Evolutionary conservation across 805 yeast genomes (phyloP), one percentile per base, ranked within the genome.

Genomic region (Yamadazyma sp.): DNA sequence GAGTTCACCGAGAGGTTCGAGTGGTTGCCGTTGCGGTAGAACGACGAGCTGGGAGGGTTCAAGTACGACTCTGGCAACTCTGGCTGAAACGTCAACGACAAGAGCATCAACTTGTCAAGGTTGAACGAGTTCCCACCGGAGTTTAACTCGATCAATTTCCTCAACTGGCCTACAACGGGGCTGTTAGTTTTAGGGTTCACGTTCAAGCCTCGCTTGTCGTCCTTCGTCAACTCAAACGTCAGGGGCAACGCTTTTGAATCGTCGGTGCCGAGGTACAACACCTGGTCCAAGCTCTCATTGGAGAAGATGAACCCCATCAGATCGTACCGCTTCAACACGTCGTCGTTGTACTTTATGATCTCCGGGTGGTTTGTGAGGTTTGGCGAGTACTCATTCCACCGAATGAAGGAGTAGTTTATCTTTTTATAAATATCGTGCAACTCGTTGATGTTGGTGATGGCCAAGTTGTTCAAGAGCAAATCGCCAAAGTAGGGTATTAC

Each of bases 401-500:
- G 78, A 39, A 73, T 77, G 52, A 88, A 80, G 0, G 95, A 83
- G 37, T 81, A 79, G 41, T 77, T 72, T 3, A 89, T 78, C 34
- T 86, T 72, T 48, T 76, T 80, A 46, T 86, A 76, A 42, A 80
- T 75, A 31, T 77, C 72, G 42, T 82, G 85, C 45, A 84, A 74
- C 33, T 79, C 82, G 41, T 67, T 65, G 35, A 81, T 59, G 16
- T 70, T 64, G 3, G 57, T 39, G 3, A 50, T 38, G 18, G 41
- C 37, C 16, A 32, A 22, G 44, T 67, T 73, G 46, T 65, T 65
- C 12, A 88, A 78, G 7, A 79, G 68, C 46, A 90, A 67, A 55
- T 90, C 98, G 8, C 96, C 97, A 64, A 87, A 90, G 54, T 81
- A 90, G 1, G 98, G 96, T 31, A 91, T 80, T 9, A 85, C 95